Evolutionary conservation across 345 rosid genomes (phyloP), one percentile per base, ranked within the genome.

Genomic region (Eucalyptus cloeziana): DNA sequence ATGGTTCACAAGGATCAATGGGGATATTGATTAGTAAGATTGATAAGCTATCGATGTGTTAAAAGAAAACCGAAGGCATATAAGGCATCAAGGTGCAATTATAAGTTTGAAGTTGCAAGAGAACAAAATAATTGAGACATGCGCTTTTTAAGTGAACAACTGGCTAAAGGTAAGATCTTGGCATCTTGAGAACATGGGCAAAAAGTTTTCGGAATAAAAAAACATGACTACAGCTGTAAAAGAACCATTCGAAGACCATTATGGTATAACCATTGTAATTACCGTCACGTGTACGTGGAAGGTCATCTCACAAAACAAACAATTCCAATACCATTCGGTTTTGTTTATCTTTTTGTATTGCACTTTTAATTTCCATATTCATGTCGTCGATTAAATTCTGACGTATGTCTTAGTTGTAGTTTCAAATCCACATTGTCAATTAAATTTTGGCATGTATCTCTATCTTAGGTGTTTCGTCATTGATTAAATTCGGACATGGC

Each of bases 271-370:
- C 19, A 30, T 8, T 25, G 8, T 64, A n/a, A 64, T 30, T 30
- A 15, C 10, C 5, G 3, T 13, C 13, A 5, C 25, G 1, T 52
- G 0, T 52, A 0, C 1, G 0, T 52, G 58, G 58, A 52, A 52
- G 10, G 58, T 52, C 2, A 0, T 52, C 10, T 3, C 25, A 52
- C 58, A 52, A 52, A 52, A 52, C 4, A 52, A 52, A 52, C 25
- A 52, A 52, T 52, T 52, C 58, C 25, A 52, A 7, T 52, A 21
- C 8, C 25, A 21, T 52, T 52, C 4, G 8, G 1, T 21, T 52
- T 52, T 52, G 58, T 19, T 21, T 52, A 52, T 25, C 25, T 52
- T 52, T 52, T 21, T 3, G 58, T 52, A 52, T 52, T 52, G 22
- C 22, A 21, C 2, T 52, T 52, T 52, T 52, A 8, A 1, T 52